phyloP scores from a whole-genome alignment of 2,329 filamentous ascomycete species.

The Paecilomyces sp. region DNA sequence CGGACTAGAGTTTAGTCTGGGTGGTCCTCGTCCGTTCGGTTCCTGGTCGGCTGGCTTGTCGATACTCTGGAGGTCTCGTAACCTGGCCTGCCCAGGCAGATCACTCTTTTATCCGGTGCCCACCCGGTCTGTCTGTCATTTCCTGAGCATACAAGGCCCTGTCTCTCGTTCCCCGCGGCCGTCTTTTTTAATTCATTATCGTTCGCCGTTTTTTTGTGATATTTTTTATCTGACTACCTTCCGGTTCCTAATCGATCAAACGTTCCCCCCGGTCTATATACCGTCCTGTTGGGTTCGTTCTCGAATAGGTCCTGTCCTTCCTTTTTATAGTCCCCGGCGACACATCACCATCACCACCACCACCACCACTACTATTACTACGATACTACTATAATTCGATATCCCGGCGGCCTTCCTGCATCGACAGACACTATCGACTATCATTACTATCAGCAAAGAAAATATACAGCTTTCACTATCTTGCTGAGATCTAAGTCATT shows the following conservation, averaged over 20 bases:
- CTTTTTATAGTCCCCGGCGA: slow-evolving; percentile 11
- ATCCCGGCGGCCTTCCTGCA: slow-evolving; percentile 4
- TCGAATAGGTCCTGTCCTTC: slow-evolving; percentile 29
- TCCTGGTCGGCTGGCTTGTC: slow-evolving; percentile 6
- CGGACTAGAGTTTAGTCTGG: slow-evolving; percentile 6
- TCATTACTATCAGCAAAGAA: slow-evolving; percentile 16
- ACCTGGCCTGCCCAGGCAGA: slow-evolving; percentile 16
- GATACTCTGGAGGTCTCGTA: not conserved
- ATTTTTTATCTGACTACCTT: slow-evolving; percentile 19
- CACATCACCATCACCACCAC: not conserved
- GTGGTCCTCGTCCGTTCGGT: slow-evolving; percentile 3
- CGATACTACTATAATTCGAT: too few relatives aligned
- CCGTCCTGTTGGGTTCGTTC: slow-evolving; percentile 12
- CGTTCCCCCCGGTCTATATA: slow-evolving; percentile 4
- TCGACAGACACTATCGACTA: slow-evolving; percentile 15
- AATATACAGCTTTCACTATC: slow-evolving; percentile 15
- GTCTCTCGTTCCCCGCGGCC: slow-evolving; percentile 28
- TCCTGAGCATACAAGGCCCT: slow-evolving; percentile 18
- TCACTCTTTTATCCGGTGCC: slow-evolving; percentile 29
- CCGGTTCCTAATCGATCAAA: slow-evolving; percentile 18
- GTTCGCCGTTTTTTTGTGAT: slow-evolving; percentile 14
- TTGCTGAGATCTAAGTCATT: not conserved
- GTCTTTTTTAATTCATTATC: slow-evolving; percentile 20
- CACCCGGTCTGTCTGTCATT: slow-evolving; percentile 11
- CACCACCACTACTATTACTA: too few relatives aligned